A percentile compares a stretch with the other conserved stretches of the same genome.
Evolutionary conservation across 2,329 filamentous ascomycete genomes (phyloP).

Genomic region (Penicillium sp.): DNA sequence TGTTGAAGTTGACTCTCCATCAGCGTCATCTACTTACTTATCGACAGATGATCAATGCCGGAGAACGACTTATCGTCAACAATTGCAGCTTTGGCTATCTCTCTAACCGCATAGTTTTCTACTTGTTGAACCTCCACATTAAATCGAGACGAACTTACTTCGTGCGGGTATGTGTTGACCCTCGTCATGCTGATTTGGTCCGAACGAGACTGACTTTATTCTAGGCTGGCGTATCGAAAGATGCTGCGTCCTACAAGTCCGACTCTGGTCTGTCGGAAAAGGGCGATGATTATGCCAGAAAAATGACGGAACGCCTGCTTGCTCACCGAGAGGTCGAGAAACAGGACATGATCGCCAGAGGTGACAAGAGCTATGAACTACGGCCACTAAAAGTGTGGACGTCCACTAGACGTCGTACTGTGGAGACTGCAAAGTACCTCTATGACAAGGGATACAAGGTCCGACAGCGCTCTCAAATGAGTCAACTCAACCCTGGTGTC

Average conservation of each 20-base stretch:
- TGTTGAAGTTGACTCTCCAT: background rate
- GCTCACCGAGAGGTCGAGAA: slow-evolving; percentile 84
- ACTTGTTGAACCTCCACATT: slow-evolving; percentile 95
- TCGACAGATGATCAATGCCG: slow-evolving; percentile 87
- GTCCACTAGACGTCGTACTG: slow-evolving; percentile 85
- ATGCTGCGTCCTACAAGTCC: slow-evolving; percentile 89
- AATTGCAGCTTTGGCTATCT: slow-evolving; percentile 97
- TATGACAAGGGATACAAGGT: slow-evolving; percentile 81
- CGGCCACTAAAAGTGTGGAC: slow-evolving; percentile 93
- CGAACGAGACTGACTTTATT: slow-evolving; percentile 23
- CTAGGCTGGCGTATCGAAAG: slow-evolving; percentile 77
- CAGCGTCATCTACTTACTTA: background rate
- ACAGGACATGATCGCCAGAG: slow-evolving; percentile 69
- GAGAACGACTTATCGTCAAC: slow-evolving; percentile 91
- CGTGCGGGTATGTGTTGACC: slow-evolving; percentile 62
- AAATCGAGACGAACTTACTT: slow-evolving; percentile 95
- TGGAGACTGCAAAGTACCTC: slow-evolving; percentile 87
- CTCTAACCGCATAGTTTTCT: slow-evolving; percentile 96
- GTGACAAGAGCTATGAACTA: slow-evolving; percentile 70
- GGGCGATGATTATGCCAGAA: slow-evolving; percentile 78
- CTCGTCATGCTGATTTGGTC: background rate
- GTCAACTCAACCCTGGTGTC: slow-evolving; percentile 93
- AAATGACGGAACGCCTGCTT: slow-evolving; percentile 84
- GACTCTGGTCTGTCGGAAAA: slow-evolving; percentile 84
- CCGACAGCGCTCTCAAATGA: slow-evolving; percentile 92